Conservation (phyloP, 179 eudicot species). For the Silene vulgaris region DNA sequence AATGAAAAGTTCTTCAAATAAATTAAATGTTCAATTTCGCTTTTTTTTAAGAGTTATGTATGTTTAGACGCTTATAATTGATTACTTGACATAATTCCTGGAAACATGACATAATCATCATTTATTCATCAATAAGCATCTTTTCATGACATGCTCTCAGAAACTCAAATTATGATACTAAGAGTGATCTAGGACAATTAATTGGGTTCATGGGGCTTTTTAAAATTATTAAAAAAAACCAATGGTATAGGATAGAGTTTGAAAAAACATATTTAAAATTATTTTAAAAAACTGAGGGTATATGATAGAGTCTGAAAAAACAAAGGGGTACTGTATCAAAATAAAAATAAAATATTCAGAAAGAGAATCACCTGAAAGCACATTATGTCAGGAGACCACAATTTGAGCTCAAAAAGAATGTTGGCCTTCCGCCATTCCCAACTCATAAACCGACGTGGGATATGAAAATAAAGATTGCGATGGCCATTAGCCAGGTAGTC, state of each 20-base stretch:
- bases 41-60: neutral
- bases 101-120: neutral
- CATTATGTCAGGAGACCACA: constrained; percentile 90
- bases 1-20: neutral
- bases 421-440: constrained; percentile 82
- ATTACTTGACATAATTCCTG: neutral
- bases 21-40: neutral
- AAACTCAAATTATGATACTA: neutral
- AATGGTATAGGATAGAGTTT: too few relatives aligned
- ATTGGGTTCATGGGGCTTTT: neutral
- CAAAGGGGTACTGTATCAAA: neutral
- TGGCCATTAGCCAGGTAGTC: constrained; percentile 80
- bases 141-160: neutral
- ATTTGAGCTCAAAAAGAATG: constrained; percentile 69
- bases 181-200: neutral
- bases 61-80: neutral
- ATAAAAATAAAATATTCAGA: neutral
- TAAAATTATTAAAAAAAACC: too few relatives aligned
- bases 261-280: too few relatives aligned
- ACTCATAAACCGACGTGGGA: constrained; percentile 62
- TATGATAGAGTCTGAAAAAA: neutral
- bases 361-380: constrained; percentile 70
- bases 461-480: constrained; percentile 70
- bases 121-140: neutral
- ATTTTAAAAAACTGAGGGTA: neutral